Conservation (phyloP, 306 rosid species). For the Castanospermum australe region DNA sequence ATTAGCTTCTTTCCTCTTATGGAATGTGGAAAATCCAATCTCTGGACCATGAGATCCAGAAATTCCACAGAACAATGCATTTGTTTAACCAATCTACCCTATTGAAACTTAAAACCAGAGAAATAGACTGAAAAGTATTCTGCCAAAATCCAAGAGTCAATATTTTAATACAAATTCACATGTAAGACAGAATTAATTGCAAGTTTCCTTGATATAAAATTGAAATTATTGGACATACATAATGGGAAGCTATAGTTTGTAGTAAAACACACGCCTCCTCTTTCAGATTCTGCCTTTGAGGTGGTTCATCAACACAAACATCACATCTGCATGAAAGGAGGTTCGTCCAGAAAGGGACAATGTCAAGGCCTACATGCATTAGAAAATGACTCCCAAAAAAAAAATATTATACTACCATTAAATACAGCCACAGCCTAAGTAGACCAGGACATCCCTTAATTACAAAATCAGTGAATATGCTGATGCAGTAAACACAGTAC, state of each 20-base stretch:
- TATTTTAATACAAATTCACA: constrained; percentile 11
- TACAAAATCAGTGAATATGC: constrained; percentile 12
- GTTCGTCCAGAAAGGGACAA: not conserved
- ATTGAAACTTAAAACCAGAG: constrained; percentile 5
- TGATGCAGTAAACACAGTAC: constrained; percentile 9
- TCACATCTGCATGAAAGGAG: constrained; percentile 69
- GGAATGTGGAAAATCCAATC: constrained; percentile 22
- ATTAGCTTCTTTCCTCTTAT: constrained; percentile 11
- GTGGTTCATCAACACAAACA: constrained; percentile 76
- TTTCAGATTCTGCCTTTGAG: constrained; percentile 64
- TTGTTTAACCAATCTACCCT: constrained; percentile 6
- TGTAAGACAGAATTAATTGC: not conserved
- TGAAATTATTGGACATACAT: constrained; percentile 46
- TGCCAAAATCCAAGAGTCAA: constrained; percentile 1
- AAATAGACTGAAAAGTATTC: constrained; percentile 11
- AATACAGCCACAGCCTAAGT: not conserved
- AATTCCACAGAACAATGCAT: constrained; percentile 16
- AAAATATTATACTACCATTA: not conserved
- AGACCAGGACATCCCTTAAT: not conserved
- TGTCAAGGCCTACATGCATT: not conserved
- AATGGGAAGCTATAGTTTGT: constrained; percentile 55
- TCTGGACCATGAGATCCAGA: constrained; percentile 8
- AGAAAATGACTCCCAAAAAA: not conserved
- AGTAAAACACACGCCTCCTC: constrained; percentile 71
- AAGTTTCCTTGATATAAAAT: constrained; percentile 12